Base-by-base conservation (phyloP, 2,329 filamentous ascomycete genomes). In the Sporothrix humicola region DNA sequence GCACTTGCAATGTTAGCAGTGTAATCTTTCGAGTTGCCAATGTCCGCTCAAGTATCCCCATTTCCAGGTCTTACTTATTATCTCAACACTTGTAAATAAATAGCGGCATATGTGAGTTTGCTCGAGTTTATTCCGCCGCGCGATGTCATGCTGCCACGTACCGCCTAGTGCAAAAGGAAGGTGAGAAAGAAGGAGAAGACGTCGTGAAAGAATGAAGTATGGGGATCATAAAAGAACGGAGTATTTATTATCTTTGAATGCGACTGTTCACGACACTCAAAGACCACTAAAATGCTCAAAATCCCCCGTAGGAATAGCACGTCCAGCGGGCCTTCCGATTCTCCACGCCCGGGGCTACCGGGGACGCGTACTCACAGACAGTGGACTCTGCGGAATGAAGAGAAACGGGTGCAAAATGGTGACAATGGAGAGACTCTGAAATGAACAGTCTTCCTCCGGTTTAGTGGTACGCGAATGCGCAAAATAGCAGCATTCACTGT, bases 221-320 rank as follows among this genome's bases (percentile, higher is more conserved):
- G 37, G 37, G 5, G 37, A 63, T 13, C 59, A 63, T 63, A 23
- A 42, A 46, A 8, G 59, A n/a, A 46, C 37, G 37, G 37, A 10
- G 58, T 61, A n/a, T 61, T 42, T 61, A n/a, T 61, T 42, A n/a
- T 44, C 3, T n/a, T 61, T n/a, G 15, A 61, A 44, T 44, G n/a
- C 58, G 7, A 37, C 56, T 7, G 56, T 37, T 52, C 50, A 52
- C 15, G 15, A 9, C 58, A 44, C 31, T 9, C 12, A 61, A n/a
- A 61, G 15, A 61, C 13, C 17, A 10, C 37, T 10, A 17, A 61
- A 37, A 17, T 61, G 31, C 10, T n/a, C 7, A n/a, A 17, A 2
- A 17, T 61, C n/a, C 31, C 31, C 17, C 31, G 31, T 61, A 42
- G 31, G 17, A 37, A 37, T 37, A 37, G 7, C 31, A 20, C 17